Base-by-base conservation (phyloP, 2,329 filamentous ascomycete species). In the Aspergillus pseudoviridinutans region DNA sequence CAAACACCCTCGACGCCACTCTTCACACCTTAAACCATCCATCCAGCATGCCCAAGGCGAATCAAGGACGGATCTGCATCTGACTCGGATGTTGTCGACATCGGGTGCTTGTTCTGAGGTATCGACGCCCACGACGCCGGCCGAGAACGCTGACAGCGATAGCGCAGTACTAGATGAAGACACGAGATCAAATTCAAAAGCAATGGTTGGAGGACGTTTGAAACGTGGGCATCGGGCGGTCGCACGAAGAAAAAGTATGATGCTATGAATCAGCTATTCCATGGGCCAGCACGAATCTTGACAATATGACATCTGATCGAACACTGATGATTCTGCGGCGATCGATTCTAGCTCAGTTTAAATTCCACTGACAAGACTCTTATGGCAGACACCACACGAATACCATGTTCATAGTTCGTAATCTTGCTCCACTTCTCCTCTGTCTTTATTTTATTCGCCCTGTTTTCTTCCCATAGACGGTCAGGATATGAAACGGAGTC, bases 201-300 rank as follows among this genome's bases (percentile, higher is more conserved):
- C 55, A 50, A 59, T 58, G n/a, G 60, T 62, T 52, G 50, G 54
- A n/a, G 58, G 49, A 38, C 58, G 60, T 54, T 49, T 51, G 27
- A 67, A 59, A 50, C 68, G 71, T n/a, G 65, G 66, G 10, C 69
- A 73, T 47, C 68, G 73, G n/a, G 64, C 65, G 50, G 66, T 66
- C 22, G 65, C 70, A 29, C 67, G 74, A 53, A 68, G 75, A 60
- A 72, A 66, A 59, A 77, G 74, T 57, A 77, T 75, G 73, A 74
- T 77, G 70, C 59, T 76, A 50, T 76, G 51, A 66, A 46, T 28
- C 20, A 17, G 44, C 17, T 22, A 46, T 28, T 38, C 20, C 9
- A 25, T 10, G 29, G n/a, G 50, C 9, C 17, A n/a, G 32, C 35
- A 42, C 24, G 27, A 22, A 51, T n/a, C 14, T 20, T 44, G 38